These are phyloP conservation scores for Eutrema salsugineum DNA, from an alignment of 441 rosid species.

Conservation along the genomic window DNA sequence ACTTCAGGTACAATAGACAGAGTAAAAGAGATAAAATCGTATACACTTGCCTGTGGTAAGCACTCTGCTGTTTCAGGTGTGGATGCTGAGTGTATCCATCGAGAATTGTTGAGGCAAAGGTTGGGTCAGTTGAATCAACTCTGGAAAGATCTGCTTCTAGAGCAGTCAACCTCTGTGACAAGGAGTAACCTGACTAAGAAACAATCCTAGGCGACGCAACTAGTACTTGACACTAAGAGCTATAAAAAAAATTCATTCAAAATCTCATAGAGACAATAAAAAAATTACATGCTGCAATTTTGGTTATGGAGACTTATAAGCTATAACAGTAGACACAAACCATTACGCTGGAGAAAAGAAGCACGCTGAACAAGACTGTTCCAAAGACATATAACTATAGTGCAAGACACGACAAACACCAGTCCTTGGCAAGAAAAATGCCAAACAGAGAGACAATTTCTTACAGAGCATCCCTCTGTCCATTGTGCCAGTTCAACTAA, in stretches of 20 bases:
- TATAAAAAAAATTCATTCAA: not conserved
- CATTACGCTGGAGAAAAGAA: not conserved
- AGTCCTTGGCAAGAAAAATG: not conserved
- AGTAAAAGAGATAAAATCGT: not conserved
- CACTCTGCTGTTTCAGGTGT: slow-evolving; percentile 56
- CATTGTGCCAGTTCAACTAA: not conserved
- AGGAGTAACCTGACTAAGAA: slow-evolving; percentile 17
- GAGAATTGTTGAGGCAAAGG: slow-evolving; percentile 49
- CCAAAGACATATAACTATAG: not conserved
- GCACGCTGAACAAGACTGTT: not conserved
- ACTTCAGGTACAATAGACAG: not conserved
- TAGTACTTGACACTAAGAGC: not conserved
- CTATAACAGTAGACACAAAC: not conserved
- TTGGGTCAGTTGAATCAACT: slow-evolving; percentile 51
- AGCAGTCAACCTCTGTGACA: slow-evolving; percentile 54
- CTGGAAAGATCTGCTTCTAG: slow-evolving; percentile 62
- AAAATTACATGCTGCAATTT: not conserved
- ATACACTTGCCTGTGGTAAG: slow-evolving; percentile 54
- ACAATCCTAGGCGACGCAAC: not conserved
- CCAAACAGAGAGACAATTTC: not conserved
- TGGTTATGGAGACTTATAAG: not conserved
- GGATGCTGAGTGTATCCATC: slow-evolving; percentile 58
- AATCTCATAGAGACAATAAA: not conserved
- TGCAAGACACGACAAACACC: not conserved
- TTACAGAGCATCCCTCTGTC: not conserved